phyloP scores from a whole-genome alignment of 257 asterid genomes.

The Jaltomata sinuosa region DNA sequence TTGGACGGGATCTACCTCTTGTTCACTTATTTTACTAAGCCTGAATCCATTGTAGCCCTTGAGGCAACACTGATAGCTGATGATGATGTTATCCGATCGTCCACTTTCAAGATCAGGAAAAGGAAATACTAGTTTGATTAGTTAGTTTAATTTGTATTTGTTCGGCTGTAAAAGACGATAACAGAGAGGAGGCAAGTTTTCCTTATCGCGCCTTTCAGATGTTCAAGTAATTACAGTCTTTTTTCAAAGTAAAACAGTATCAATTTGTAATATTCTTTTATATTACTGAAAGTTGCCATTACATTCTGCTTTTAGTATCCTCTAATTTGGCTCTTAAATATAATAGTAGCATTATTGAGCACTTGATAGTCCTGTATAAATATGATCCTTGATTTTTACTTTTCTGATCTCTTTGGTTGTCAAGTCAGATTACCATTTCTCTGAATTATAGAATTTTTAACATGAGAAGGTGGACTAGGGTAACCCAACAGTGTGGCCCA shows the following conservation, averaged over 20 bases:
- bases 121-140: conserved; percentile 31
- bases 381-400: neutral
- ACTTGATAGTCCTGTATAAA: neutral
- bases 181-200: neutral
- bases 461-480: neutral
- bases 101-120: conserved; percentile 76
- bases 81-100: conserved; percentile 68
- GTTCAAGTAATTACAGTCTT: neutral
- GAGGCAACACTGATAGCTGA: conserved; percentile 44
- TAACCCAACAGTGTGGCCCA: neutral
- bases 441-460: neutral
- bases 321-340: neutral
- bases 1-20: conserved; percentile 91
- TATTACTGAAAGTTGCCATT: neutral
- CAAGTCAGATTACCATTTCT: neutral
- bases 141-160: neutral
- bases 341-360: neutral
- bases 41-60: conserved; percentile 50
- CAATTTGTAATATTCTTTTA: neutral
- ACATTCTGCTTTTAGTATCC: neutral
- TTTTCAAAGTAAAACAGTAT: neutral
- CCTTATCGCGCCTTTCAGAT: neutral
- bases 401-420: neutral
- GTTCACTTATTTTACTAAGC: conserved; percentile 89
- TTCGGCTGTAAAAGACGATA: conserved; percentile 5